Base-by-base conservation (phyloP, 108 stramenopile species). In the Craspedostauros australis region DNA sequence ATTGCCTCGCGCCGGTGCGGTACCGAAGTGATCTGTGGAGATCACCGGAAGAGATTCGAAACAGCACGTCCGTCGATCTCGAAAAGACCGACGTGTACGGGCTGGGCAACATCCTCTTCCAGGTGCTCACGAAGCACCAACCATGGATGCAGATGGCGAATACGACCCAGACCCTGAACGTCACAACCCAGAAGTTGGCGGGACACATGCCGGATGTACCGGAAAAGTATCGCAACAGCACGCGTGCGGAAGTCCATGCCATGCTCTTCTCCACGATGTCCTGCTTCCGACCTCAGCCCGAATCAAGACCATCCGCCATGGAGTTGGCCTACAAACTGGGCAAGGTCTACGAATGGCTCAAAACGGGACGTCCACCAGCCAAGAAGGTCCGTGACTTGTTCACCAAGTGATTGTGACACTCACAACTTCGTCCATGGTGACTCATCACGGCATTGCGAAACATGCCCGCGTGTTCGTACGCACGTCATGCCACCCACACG, bases 41-140 rank as follows among this genome's bases (percentile, higher is more conserved):
- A 33, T 73, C 72, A 11, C 77, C 77, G 9, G 77, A 78, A 57
- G 77, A 78, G 18, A 54, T 66, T 36, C 47, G 19, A 7, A 70
- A 73, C 34, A n/a, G 50, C 33, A 42, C 26, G n/a, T 66, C 66
- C 60, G 50, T 75, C n/a, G 22, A 44, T 41, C 40, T 66, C 30
- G 66, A 75, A 60, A 72, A 80, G 46, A 64, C 75, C 14, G 87
- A 88, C 51, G 76, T 88, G 20, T 88, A 88, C 49, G 59, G 75
- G 12, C 53, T 88, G 18, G 87, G 81, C 23, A 78, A 75, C 41
- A 24, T 78, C 7, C 39, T 78, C 15, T 78, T 68, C 50, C 61
- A 68, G 29, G 41, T 78, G 16, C 36, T 78, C 28, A 58, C 72
- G 12, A 58, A 41, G 28, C 77, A 70, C 51, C 77, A 78, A 46